A percentile compares a stretch with the other conserved stretches of the same genome.
These are phyloP conservation scores for Soucietia sequanensis DNA, from an alignment of 805 yeast species.

Conservation along the genomic window DNA sequence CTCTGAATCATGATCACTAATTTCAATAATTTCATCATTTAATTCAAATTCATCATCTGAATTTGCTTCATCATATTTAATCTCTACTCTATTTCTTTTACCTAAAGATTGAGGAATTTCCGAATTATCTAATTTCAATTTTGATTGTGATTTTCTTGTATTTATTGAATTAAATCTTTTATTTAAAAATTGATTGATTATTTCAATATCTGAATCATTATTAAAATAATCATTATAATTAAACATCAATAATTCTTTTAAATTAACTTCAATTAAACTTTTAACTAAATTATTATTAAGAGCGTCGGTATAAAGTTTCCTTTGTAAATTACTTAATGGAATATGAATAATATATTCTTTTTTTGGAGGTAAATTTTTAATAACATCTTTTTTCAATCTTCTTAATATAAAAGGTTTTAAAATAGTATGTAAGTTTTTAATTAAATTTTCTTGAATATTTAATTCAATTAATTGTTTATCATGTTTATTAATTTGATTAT, in stretches of 20 bases:
- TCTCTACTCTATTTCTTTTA: slow-evolving; percentile 1
- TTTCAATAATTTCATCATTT: slow-evolving; percentile 3
- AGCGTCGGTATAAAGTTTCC: slow-evolving; percentile 56
- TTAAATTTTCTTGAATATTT: slow-evolving; percentile 51
- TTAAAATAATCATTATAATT: slow-evolving; percentile 28
- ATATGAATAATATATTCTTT: slow-evolving; percentile 84
- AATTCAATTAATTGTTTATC: slow-evolving; percentile 54
- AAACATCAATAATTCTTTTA: slow-evolving; percentile 50
- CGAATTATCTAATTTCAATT: not conserved
- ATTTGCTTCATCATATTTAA: slow-evolving; percentile 17
- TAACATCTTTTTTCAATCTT: slow-evolving; percentile 73
- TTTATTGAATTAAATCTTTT: slow-evolving; percentile 20
- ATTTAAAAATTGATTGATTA: slow-evolving; percentile 43
- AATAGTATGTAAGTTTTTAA: slow-evolving; percentile 80
- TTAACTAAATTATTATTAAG: slow-evolving; percentile 44
- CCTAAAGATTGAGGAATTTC: not conserved
- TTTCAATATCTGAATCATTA: slow-evolving; percentile 14
- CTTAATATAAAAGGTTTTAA: slow-evolving; percentile 84
- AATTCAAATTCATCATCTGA: slow-evolving; percentile 30
- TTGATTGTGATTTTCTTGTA: slow-evolving; percentile 5
- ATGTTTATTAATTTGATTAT: slow-evolving; percentile 17
- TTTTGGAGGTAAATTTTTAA: slow-evolving; percentile 76
- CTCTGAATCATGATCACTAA: not conserved
- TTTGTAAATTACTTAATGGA: slow-evolving; percentile 62
- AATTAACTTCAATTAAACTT: slow-evolving; percentile 44